These are phyloP conservation scores for Mallotus repandus DNA, from an alignment of 441 rosid genomes.

Conservation along the genomic window DNA sequence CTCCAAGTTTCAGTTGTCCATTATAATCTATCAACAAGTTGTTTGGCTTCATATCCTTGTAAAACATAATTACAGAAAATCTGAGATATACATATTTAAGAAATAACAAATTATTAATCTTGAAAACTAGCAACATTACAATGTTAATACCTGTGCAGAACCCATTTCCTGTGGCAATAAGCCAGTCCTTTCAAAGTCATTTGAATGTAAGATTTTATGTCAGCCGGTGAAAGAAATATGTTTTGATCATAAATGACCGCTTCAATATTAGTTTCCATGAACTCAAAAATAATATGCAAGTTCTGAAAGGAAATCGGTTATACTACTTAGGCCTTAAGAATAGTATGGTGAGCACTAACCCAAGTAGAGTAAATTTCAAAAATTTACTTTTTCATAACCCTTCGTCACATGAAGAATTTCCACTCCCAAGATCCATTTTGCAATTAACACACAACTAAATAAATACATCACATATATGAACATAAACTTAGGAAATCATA, in stretches of 20 bases:
- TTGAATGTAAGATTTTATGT: constrained; percentile 81
- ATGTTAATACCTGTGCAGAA: constrained; percentile 68
- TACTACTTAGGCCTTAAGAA: too few species aligned
- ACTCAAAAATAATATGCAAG: constrained; percentile 93
- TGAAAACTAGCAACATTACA: constrained; percentile 10
- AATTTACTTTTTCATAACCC: too few species aligned
- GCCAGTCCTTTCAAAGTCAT: constrained; percentile 91
- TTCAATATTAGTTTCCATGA: constrained; percentile 99
- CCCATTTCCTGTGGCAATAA: constrained; percentile 88
- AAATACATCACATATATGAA: too few species aligned
- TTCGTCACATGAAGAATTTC: too few species aligned
- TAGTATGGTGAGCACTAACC: too few species aligned
- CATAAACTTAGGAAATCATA: too few species aligned
- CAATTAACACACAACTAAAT: too few species aligned
- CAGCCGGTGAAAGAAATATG: constrained; percentile 88
- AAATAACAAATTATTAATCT: constrained; percentile 8
- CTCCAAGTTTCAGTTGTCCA: constrained; percentile 92
- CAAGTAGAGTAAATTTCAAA: too few species aligned
- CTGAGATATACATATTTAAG: constrained; percentile 14
- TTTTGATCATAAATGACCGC: constrained; percentile 83
- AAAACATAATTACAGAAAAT: constrained; percentile 24
- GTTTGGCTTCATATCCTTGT: constrained; percentile 98
- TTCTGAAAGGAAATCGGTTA: too few species aligned
- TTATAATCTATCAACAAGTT: constrained; percentile 84
- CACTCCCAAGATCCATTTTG: too few species aligned